phyloP scores from a whole-genome alignment of 345 rosid species.

The Citrus glauca region DNA sequence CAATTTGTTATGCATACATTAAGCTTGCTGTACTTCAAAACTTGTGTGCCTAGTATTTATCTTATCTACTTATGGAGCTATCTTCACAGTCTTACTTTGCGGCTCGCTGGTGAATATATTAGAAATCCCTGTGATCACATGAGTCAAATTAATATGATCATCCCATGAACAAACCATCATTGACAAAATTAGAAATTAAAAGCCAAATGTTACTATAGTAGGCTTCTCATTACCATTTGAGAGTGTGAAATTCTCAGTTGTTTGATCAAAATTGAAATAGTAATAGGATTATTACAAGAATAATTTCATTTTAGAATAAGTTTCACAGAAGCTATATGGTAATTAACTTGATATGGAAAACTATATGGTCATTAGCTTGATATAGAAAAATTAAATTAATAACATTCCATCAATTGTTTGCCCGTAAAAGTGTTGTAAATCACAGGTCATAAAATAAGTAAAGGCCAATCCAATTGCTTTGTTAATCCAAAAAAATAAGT shows the following conservation, averaged over 20 bases:
- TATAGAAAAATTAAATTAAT: not conserved
- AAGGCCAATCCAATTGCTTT: too few relatives aligned
- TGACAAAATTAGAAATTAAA: not conserved
- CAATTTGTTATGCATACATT: conserved; percentile 7
- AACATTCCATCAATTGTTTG: not conserved
- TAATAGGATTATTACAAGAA: not conserved
- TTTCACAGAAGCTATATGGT: not conserved
- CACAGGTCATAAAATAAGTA: too few relatives aligned
- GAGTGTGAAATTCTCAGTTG: not conserved
- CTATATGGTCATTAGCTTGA: not conserved
- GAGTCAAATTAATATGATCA: not conserved
- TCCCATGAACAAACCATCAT: not conserved
- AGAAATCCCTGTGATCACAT: not conserved
- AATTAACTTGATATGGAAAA: not conserved
- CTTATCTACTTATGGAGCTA: not conserved
- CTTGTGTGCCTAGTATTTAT: not conserved
- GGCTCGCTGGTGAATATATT: not conserved
- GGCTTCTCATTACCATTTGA: not conserved
- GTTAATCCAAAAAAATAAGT: not conserved
- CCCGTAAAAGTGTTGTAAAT: too few relatives aligned
- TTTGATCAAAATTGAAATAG: not conserved
- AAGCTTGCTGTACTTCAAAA: conserved; percentile 2
- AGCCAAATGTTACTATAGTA: not conserved
- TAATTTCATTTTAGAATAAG: not conserved
- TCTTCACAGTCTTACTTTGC: not conserved